Evolutionary conservation across 352 stramenopile genomes (phyloP).

Genomic region (Globisporangium barbulae): DNA sequence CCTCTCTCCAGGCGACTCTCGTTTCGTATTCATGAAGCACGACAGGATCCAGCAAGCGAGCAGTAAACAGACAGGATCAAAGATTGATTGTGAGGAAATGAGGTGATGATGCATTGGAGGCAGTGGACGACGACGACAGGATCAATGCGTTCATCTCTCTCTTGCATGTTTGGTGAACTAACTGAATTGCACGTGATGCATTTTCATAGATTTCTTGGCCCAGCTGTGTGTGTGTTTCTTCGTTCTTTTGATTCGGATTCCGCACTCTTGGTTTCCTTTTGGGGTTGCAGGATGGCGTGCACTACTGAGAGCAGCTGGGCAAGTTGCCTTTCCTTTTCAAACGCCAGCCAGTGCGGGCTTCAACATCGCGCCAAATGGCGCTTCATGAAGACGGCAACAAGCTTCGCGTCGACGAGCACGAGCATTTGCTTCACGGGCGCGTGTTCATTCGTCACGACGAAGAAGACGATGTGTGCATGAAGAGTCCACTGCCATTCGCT

Average conservation of each 20-base stretch:
- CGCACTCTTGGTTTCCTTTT: conserved; percentile 3
- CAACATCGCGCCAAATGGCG: background rate
- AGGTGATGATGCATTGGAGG: too few species aligned
- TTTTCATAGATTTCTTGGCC: conserved; percentile 6
- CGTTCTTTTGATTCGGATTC: background rate
- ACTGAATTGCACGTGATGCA: conserved; percentile 1
- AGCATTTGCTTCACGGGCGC: conserved; percentile 7
- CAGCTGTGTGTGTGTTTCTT: background rate
- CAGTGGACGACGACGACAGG: background rate
- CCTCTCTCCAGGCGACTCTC: background rate
- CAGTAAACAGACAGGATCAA: background rate
- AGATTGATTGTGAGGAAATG: background rate
- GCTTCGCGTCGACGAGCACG: conserved; percentile 5
- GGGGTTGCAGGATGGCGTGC: background rate
- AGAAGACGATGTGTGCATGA: background rate
- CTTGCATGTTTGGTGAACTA: conserved; percentile 1
- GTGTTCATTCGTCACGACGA: background rate
- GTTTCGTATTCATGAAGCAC: background rate
- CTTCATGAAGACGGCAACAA: background rate
- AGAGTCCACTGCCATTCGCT: background rate
- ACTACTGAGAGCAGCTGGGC: conserved; percentile 2
- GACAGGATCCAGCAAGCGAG: background rate
- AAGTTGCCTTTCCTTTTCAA: conserved; percentile 8
- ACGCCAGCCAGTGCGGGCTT: conserved; percentile 3
- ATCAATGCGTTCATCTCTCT: background rate